Percentiles rank a stretch among this genome's conserved stretches.
phyloP scores from a whole-genome alignment of 352 stramenopile genomes.

The Lagenidium sp. region DNA sequence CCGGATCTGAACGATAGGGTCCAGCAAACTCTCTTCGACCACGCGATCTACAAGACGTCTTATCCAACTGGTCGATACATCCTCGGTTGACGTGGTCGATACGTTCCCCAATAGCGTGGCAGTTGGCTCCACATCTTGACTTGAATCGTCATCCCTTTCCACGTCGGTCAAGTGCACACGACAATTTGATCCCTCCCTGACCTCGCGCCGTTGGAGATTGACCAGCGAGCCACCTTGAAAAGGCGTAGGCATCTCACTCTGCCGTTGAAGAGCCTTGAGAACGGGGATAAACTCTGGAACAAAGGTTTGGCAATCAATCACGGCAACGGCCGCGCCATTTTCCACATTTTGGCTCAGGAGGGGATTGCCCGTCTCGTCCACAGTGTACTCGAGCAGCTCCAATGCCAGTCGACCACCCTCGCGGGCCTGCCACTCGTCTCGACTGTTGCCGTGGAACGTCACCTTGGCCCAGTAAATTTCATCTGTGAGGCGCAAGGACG shows the following conservation, averaged over 20 bases:
- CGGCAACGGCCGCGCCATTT: slow-evolving; percentile 44
- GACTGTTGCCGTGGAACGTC: slow-evolving; percentile 52
- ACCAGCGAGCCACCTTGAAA: slow-evolving; percentile 69
- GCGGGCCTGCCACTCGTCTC: slow-evolving; percentile 55
- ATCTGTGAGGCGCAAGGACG: slow-evolving; percentile 32
- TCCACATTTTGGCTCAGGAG: slow-evolving; percentile 35
- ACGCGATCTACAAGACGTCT: slow-evolving; percentile 30
- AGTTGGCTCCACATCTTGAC: neutral
- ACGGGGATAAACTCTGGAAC: slow-evolving; percentile 84
- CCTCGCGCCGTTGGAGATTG: slow-evolving; percentile 33
- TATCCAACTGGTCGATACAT: neutral
- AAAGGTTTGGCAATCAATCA: slow-evolving; percentile 86
- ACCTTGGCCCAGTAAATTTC: slow-evolving; percentile 75
- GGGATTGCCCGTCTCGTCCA: slow-evolving; percentile 48
- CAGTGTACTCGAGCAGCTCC: slow-evolving; percentile 59
- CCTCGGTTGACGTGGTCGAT: neutral
- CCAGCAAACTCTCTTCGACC: slow-evolving; percentile 42
- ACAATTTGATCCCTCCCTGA: too few species aligned
- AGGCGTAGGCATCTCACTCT: slow-evolving; percentile 55
- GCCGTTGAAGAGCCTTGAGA: slow-evolving; percentile 65
- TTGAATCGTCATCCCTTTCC: slow-evolving; percentile 3
- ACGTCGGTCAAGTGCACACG: slow-evolving; percentile 1
- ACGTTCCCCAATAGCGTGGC: slow-evolving; percentile 1
- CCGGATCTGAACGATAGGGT: slow-evolving; percentile 77
- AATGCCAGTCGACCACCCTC: slow-evolving; percentile 50